These are phyloP conservation scores for Nemania bipapillata DNA, from an alignment of 2,329 filamentous ascomycete species.

Conservation along the genomic window DNA sequence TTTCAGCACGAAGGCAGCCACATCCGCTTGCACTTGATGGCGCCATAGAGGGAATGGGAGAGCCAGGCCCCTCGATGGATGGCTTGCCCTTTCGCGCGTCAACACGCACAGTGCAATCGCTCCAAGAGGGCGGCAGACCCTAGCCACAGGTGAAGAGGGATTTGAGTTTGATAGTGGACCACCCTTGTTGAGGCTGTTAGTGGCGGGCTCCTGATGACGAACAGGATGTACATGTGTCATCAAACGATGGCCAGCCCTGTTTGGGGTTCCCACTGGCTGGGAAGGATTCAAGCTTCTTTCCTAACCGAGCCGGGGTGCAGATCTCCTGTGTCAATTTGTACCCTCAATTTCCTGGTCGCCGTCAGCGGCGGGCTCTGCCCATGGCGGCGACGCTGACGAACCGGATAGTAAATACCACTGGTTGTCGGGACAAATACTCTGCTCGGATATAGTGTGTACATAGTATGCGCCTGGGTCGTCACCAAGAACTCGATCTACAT, in stretches of 20 bases:
- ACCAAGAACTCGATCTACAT: neutral
- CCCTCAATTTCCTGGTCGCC: neutral
- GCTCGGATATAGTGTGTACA: neutral
- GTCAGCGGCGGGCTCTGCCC: neutral
- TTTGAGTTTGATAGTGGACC: conserved; percentile 35
- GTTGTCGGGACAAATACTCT: neutral
- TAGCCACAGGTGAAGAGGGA: conserved; percentile 15
- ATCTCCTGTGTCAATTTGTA: conserved; percentile 23
- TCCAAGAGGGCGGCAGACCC: conserved; percentile 11
- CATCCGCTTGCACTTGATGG: neutral
- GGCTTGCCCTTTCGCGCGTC: neutral
- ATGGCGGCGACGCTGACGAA: conserved; percentile 18
- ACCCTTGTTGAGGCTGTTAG: conserved; percentile 34
- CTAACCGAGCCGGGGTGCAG: conserved; percentile 37
- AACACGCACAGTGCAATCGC: conserved; percentile 27
- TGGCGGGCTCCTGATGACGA: conserved; percentile 33
- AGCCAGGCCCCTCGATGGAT: neutral
- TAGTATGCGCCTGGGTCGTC: neutral
- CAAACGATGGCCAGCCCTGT: conserved; percentile 30
- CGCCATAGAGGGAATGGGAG: neutral
- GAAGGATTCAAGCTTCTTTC: conserved; percentile 43
- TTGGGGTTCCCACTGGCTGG: conserved; percentile 37
- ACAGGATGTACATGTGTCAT: conserved; percentile 37
- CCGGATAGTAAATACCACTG: conserved; percentile 7
- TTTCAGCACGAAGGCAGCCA: conserved; percentile 4